Evolutionary conservation across 805 yeast genomes (phyloP), one percentile per base, ranked within the genome.

Genomic region (Candida hispaniensis): DNA sequence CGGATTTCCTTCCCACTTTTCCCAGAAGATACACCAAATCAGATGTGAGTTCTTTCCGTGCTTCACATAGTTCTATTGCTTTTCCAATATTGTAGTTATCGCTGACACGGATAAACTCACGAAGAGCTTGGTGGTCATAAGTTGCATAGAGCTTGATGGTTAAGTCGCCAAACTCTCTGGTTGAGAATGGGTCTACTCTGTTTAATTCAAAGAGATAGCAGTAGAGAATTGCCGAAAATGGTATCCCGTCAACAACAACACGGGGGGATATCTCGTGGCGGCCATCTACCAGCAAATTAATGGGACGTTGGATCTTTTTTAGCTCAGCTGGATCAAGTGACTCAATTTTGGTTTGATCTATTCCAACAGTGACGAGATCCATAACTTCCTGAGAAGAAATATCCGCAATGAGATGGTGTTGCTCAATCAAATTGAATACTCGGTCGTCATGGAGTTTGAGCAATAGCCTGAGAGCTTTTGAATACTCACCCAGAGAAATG

Each of bases 21-120:
- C 94, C 93, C 42, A 82, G 65, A 18, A 91, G 56, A 48, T 73
- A 85, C 0, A 91, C 93, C 24, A 85, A 61, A 48, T 88, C 97
- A 24, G 76, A 72, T 24, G 64, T 66, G 24, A 68, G 64, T 1
- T 64, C 64, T 14, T 64, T 59, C 7, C 51, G 40, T 10, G 18
- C 38, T 41, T 74, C 73, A 47, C 93, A 81, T 1, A 77, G 52
- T 9, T 58, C 54, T n/a, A 86, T 70, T 0, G 95, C 94, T 18
- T 52, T 46, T 25, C 73, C 79, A 26, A 85, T 69, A 42, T 79
- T 69, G 45, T 76, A 71, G 16, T 65, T 66, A 41, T 73, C 71
- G 32, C 57, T 60, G 29, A 60, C 62, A 45, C 67, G 68, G 40
- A 88, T 58, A 51, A 75, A 85, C 0, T 66, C 63, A n/a, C 79